Evolutionary conservation across 768 basidiomycete genomes (phyloP).

Genomic region (Lentinula guzmanii): DNA sequence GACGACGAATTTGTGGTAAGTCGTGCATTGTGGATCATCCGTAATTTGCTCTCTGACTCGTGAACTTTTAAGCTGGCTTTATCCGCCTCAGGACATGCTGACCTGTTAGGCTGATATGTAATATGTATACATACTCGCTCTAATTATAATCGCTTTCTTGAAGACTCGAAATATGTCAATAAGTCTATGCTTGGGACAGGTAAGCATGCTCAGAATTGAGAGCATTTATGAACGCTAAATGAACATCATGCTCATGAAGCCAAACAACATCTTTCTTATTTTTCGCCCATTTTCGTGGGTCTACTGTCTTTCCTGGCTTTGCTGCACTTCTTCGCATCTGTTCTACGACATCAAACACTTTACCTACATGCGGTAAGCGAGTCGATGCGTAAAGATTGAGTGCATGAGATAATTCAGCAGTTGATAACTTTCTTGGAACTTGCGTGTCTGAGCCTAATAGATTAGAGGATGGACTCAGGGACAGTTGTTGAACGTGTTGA

Average conservation of each 20-base stretch:
- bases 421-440: not conserved
- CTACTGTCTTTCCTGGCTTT: not conserved
- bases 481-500: not conserved
- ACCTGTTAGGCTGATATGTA: slow-evolving; percentile 61
- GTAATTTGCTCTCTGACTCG: slow-evolving; percentile 1
- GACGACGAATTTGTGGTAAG: slow-evolving; percentile 94
- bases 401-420: not conserved
- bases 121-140: not conserved
- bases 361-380: not conserved
- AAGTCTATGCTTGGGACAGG: not conserved
- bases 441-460: not conserved
- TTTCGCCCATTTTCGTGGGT: not conserved
- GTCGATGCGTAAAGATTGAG: not conserved
- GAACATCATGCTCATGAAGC: slow-evolving; percentile 2
- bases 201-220: not conserved
- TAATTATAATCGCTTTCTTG: not conserved
- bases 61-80: slow-evolving; percentile 65
- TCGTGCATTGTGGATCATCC: slow-evolving; percentile 9
- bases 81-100: slow-evolving; percentile 94
- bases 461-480: not conserved
- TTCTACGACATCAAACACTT: not conserved
- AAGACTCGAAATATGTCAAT: not conserved
- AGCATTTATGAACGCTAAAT: not conserved
- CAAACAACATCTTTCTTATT: slow-evolving; percentile 1
- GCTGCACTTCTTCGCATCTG: not conserved